Evolutionary conservation across 495 filamentous ascomycete species (phyloP).

Genomic region (Halenospora varia): DNA sequence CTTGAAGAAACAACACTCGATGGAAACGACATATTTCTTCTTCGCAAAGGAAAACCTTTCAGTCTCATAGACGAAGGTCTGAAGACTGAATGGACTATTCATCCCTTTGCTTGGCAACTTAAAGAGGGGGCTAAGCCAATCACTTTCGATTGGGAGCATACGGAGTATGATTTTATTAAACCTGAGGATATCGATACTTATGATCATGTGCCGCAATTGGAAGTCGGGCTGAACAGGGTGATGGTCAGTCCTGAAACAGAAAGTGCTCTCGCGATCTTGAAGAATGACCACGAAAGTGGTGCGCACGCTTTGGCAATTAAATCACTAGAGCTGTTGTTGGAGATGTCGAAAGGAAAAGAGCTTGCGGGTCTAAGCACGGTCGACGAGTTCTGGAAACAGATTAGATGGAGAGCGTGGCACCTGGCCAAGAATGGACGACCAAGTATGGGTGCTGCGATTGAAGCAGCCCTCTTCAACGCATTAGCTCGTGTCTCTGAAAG

Average conservation of each 20-base stretch:
- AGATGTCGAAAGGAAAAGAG: conserved; percentile 31
- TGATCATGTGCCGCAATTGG: conserved; percentile 50
- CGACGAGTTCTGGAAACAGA: conserved; percentile 48
- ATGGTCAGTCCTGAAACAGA: conserved; percentile 46
- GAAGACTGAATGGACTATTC: conserved; percentile 56
- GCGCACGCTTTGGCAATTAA: conserved; percentile 49
- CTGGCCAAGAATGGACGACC: conserved; percentile 57
- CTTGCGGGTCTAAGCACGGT: conserved; percentile 20
- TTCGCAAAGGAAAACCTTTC: conserved; percentile 56
- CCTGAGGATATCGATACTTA: conserved; percentile 39
- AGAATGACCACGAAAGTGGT: conserved; percentile 51
- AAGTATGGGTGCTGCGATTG: conserved; percentile 59
- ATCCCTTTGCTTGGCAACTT: conserved; percentile 57
- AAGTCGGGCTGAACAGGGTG: conserved; percentile 51
- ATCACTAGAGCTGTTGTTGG: conserved; percentile 43
- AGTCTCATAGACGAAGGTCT: conserved; percentile 49
- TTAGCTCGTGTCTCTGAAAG: conserved; percentile 32
- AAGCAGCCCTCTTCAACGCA: conserved; percentile 43
- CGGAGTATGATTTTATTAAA: conserved; percentile 51
- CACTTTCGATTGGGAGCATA: conserved; percentile 60
- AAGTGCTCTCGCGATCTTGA: conserved; percentile 41
- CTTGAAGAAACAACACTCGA: conserved; percentile 57
- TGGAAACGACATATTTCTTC: conserved; percentile 38
- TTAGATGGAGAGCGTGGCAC: conserved; percentile 60
- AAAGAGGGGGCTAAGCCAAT: conserved; percentile 37